Conservation (phyloP, 2,329 filamentous ascomycete genomes). For the Lachnellula suecica region DNA sequence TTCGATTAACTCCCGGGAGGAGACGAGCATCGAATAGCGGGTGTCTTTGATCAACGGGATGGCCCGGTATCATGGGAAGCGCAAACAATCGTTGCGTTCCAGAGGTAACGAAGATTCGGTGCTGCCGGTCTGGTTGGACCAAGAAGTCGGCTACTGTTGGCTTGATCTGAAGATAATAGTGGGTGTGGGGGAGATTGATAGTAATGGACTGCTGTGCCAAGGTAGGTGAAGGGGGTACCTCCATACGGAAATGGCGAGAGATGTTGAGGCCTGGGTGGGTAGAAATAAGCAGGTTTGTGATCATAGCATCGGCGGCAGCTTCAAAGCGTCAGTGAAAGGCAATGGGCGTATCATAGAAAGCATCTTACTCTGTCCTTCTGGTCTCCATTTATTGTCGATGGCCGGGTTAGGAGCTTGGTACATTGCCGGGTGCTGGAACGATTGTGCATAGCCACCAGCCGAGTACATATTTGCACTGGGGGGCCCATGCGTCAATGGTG, state of each 20-base stretch:
- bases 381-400: constrained; percentile 42
- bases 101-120: constrained; percentile 73
- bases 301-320: constrained; percentile 61
- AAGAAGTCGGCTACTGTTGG: constrained; percentile 57
- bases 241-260: constrained; percentile 60
- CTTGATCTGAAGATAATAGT: constrained; percentile 70
- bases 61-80: constrained; percentile 50
- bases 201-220: constrained; percentile 72
- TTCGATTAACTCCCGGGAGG: constrained; percentile 69
- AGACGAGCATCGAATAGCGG: constrained; percentile 76
- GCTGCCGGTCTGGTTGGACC: constrained; percentile 65
- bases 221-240: constrained; percentile 63
- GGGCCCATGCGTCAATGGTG: constrained; percentile 28
- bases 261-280: constrained; percentile 67
- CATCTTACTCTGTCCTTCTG: constrained; percentile 46
- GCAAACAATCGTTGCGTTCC: constrained; percentile 59
- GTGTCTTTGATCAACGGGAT: constrained; percentile 52
- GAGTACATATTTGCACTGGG: constrained; percentile 19
- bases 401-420: constrained; percentile 35
- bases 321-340: constrained; percentile 23
- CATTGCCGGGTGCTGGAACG: constrained; percentile 29
- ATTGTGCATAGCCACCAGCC: constrained; percentile 29
- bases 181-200: constrained; percentile 64
- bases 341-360: constrained; percentile 1
- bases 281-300: constrained; percentile 63